Conservation (phyloP, 345 rosid genomes). For the Euphorbia lathyris region DNA sequence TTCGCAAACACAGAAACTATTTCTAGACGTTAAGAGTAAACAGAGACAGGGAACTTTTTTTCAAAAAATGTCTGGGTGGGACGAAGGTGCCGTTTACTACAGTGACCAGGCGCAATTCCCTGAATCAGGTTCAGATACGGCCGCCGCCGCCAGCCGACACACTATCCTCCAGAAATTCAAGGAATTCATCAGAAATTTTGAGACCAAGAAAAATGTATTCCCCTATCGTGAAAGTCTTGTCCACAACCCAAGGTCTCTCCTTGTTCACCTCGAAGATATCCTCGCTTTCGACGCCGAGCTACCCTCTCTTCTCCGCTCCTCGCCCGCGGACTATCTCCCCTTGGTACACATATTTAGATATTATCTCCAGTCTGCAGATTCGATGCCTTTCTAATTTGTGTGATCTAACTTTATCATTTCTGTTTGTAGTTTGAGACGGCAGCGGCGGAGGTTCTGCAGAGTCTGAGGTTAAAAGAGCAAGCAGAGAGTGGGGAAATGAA, state of each 20-base stretch:
- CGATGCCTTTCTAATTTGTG: background rate
- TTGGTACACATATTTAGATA: slow-evolving; percentile 35
- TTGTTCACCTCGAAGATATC: slow-evolving; percentile 76
- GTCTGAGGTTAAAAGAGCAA: slow-evolving; percentile 69
- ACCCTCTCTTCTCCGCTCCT: slow-evolving; percentile 69
- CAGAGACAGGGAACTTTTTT: background rate
- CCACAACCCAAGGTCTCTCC: slow-evolving; percentile 62
- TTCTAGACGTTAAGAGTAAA: background rate
- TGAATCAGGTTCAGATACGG: slow-evolving; percentile 41
- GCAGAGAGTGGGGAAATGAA: slow-evolving; percentile 80
- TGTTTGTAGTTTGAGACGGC: slow-evolving; percentile 77
- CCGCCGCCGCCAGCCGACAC: slow-evolving; percentile 50
- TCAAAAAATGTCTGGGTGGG: slow-evolving; percentile 76
- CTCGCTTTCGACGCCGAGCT: slow-evolving; percentile 79
- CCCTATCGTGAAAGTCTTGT: slow-evolving; percentile 85
- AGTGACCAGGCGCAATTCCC: slow-evolving; percentile 94
- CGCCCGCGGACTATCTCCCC: slow-evolving; percentile 79
- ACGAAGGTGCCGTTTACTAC: slow-evolving; percentile 85
- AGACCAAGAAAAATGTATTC: slow-evolving; percentile 64
- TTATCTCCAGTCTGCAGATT: background rate
- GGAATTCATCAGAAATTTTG: slow-evolving; percentile 84
- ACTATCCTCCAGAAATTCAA: slow-evolving; percentile 70
- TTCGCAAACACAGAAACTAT: background rate
- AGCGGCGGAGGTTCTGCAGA: slow-evolving; percentile 76
- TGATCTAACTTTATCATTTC: background rate